These are phyloP conservation scores for Jasminum sambac DNA, from an alignment of 257 asterid genomes.

Conservation along the genomic window DNA sequence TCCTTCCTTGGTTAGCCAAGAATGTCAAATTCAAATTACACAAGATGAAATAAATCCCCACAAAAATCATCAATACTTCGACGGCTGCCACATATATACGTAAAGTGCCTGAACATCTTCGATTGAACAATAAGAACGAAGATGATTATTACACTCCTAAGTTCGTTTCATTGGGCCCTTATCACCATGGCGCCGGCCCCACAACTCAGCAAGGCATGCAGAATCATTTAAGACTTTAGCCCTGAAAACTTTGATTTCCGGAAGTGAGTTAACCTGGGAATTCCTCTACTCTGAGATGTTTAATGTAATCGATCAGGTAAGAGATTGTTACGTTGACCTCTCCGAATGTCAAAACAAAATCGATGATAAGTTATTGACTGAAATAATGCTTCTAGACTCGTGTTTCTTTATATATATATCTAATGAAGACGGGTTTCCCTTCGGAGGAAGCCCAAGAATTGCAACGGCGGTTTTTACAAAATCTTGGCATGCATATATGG, in stretches of 20 bases:
- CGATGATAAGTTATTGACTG: background rate
- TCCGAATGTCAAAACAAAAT: too few relatives aligned
- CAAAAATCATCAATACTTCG: too few relatives aligned
- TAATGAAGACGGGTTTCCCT: too few relatives aligned
- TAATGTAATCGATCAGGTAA: too few relatives aligned
- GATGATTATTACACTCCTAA: background rate
- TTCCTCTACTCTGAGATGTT: background rate
- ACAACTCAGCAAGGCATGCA: background rate
- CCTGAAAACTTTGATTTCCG: background rate
- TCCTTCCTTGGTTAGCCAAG: too few relatives aligned
- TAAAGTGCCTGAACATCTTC: background rate
- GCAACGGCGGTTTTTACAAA: too few relatives aligned
- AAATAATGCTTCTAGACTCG: slow-evolving; percentile 21
- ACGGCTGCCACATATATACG: background rate
- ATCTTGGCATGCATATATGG: too few relatives aligned
- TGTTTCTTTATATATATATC: background rate
- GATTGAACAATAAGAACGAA: background rate
- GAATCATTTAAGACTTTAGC: background rate
- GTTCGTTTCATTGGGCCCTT: background rate
- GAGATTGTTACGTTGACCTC: background rate
- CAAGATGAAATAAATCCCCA: background rate
- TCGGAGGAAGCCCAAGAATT: too few relatives aligned
- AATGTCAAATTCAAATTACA: background rate
- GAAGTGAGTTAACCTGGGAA: too few relatives aligned
- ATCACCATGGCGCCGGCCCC: background rate